Base-by-base conservation (phyloP, 73 alveolate genomes). In the Urostyla sp. region DNA sequence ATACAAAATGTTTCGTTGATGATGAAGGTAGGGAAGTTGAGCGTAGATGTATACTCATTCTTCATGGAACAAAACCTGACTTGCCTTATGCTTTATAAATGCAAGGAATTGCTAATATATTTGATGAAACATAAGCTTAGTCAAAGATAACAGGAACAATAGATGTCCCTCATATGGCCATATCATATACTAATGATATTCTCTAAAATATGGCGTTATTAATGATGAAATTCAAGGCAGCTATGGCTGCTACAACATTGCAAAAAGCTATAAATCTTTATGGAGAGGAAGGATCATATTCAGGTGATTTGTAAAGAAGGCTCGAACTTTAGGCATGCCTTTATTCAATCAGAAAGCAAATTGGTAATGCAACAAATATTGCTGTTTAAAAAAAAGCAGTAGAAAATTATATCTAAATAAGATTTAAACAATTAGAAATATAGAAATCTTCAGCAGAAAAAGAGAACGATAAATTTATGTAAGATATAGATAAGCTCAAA, bases 171-270 rank as follows among this genome's bases (percentile, higher is more conserved):
- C 34, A 69, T 27, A 45, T 69, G 1, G 30, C 49, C 2, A 46
- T 69, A 1, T 67, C 44, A 32, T 69, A 69, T 31, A 37, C 57
- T 55, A 69, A 49, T 49, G 83, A 69, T 13, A 69, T 69, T 20
- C 27, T 69, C 5, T 46, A 69, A 32, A 24, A 44, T 27, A 6
- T 69, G 11, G 49, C 83, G 11, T 54, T 46, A 27, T 5, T 69
- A 0, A 54, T 55, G 3, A 15, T 69, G 18, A 3, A 69, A 1
- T 69, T 26, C 54, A 69, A 69, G 31, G 43, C 49, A 4, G 83
- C 83, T 23, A 37, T 49, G 24, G 49, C 31, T 27, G 44, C 11
- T 27, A 0, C 72, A 7, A 69, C 44, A 15, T 8, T 69, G 52
- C 40, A 69, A 48, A 5, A 49, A 21, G 83, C 83, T 7, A 45